Percentiles rank a stretch among this genome's conserved stretches.
phyloP scores from a whole-genome alignment of 2,329 filamentous ascomycete genomes.

The Pseudogymnoascus sp. region DNA sequence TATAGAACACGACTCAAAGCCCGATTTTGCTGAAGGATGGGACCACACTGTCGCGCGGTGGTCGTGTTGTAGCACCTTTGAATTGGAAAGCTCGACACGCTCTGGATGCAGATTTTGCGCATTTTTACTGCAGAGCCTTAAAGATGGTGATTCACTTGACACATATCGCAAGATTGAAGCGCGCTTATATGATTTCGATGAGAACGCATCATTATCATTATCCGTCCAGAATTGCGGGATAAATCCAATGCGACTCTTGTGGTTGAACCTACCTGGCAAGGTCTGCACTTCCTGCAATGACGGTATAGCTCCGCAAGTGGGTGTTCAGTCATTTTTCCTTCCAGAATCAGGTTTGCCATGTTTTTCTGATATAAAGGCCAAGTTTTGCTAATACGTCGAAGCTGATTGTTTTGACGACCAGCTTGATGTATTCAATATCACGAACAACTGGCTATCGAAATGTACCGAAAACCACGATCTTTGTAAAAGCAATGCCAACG shows the following conservation, averaged over 20 bases:
- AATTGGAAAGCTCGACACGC: slow-evolving; percentile 11
- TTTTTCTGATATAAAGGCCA: not conserved
- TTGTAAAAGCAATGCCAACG: not conserved
- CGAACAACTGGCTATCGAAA: not conserved
- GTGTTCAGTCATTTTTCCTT: slow-evolving; percentile 5
- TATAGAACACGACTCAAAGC: not conserved
- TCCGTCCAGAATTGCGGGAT: not conserved
- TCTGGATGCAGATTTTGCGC: slow-evolving; percentile 14
- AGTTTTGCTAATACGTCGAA: slow-evolving; percentile 10
- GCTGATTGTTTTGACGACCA: slow-evolving; percentile 13
- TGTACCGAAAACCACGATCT: slow-evolving; percentile 9
- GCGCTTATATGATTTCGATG: slow-evolving; percentile 9
- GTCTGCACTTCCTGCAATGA: slow-evolving; percentile 3
- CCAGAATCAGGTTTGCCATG: slow-evolving; percentile 10
- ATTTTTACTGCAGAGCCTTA: slow-evolving; percentile 12
- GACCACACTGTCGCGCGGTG: not conserved
- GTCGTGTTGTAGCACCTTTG: slow-evolving; percentile 11
- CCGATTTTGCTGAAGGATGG: not conserved
- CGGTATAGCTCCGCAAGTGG: not conserved
- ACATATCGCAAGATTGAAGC: slow-evolving; percentile 14
- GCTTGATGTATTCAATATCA: not conserved
- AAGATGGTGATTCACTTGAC: slow-evolving; percentile 8
- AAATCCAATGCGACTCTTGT: slow-evolving; percentile 6
- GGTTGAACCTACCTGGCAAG: slow-evolving; percentile 13
- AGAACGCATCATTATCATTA: slow-evolving; percentile 5